Percentiles rank a stretch among this genome's conserved stretches.
These are phyloP conservation scores for Didymella segeticola DNA, from an alignment of 2,329 filamentous ascomycete species.

Conservation along the genomic window DNA sequence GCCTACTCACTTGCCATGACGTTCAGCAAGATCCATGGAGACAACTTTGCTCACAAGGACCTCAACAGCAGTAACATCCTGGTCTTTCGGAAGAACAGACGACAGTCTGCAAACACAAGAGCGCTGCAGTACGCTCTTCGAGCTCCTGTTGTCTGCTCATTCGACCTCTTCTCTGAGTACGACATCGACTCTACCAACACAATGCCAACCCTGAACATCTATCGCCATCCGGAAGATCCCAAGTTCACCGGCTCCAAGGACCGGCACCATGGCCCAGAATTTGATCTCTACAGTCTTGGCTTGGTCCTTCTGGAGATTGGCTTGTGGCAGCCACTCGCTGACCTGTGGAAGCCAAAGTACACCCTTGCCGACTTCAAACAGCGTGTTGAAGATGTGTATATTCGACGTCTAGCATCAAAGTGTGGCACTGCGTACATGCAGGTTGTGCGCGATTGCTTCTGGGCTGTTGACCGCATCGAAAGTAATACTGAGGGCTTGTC, in stretches of 20 bases:
- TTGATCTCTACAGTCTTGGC: constrained; percentile 75
- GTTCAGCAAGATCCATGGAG: constrained; percentile 74
- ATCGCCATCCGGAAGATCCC: constrained; percentile 69
- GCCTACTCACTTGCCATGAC: constrained; percentile 76
- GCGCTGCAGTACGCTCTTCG: constrained; percentile 63
- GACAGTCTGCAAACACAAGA: constrained; percentile 53
- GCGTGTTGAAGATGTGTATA: constrained; percentile 67
- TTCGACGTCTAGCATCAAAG: constrained; percentile 69
- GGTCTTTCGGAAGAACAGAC: constrained; percentile 62
- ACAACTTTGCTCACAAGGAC: constrained; percentile 74
- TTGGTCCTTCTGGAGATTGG: constrained; percentile 77
- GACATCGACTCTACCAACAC: constrained; percentile 55
- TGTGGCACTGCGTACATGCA: constrained; percentile 79
- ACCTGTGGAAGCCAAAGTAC: constrained; percentile 65
- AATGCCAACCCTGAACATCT: constrained; percentile 61
- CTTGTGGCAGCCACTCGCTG: constrained; percentile 72
- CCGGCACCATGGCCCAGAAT: constrained; percentile 44
- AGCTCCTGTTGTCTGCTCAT: constrained; percentile 73
- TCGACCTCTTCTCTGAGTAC: constrained; percentile 72
- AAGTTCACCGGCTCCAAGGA: constrained; percentile 42
- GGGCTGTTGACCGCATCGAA: constrained; percentile 64
- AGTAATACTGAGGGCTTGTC: constrained; percentile 40
- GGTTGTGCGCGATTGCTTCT: constrained; percentile 74
- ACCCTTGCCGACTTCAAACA: constrained; percentile 67
- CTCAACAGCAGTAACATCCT: constrained; percentile 72